Base-by-base conservation (phyloP, 192 early-diverging fungal genomes). In the Linnemannia exigua region DNA sequence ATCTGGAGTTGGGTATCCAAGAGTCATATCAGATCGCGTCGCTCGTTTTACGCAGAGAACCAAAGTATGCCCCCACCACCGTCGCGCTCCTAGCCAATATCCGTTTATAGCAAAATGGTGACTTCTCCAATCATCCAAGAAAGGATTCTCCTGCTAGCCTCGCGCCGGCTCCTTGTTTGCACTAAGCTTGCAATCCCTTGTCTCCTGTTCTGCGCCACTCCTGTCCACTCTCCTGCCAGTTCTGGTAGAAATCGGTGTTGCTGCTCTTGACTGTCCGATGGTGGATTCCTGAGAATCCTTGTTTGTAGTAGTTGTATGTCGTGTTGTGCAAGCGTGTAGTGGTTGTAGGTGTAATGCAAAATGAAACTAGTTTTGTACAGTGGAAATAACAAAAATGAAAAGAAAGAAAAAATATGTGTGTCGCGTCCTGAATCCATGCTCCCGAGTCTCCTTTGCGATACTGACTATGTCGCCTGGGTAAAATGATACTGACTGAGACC, bases 401-500 rank as follows among this genome's bases (percentile, higher is more conserved):
- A n/a, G n/a, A 31, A 63, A 35, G 69, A 77, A 72, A 67, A 68
- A 66, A 66, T 33, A 44, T 35, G 33, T 37, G 14, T 16, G 69
- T 71, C 77, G 77, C 36, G 69, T 79, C 77, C 69, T 71, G 77
- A 44, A 36, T 79, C 76, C 76, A 67, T 48, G 41, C 16, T 71
- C 44, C 15, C 22, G 66, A 25, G 44, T 77, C 77, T 47, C 54
- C 19, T 50, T 33, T 41, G 22, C 25, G 22, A 61, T 54, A 31
- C 58, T 25, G 22, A 52, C 50, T 79, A 79, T 73, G 78, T 76
- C 58, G 84, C 76, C 74, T 86, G 78, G 19, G 78, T 88, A 47
- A 91, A 91, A 17, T 79, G 78, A 76, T 91, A 91, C 67, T 90
- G 82, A 78, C 87, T 89, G 70, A 91, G 81, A 48, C 91, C 91